phyloP scores from a whole-genome alignment of 768 basidiomycete species.

The Naematelia encephala region DNA sequence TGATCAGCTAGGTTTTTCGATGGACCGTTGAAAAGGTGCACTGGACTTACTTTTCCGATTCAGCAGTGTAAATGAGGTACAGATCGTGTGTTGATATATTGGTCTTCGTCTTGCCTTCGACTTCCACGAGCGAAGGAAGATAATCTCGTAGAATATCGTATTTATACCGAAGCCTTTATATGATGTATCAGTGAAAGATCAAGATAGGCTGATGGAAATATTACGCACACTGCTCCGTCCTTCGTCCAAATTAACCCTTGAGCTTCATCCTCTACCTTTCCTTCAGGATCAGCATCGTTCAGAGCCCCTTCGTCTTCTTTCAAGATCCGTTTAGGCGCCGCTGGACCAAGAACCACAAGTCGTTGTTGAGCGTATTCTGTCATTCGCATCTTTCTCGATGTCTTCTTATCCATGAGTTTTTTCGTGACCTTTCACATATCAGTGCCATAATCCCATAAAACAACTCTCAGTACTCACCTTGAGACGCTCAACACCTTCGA shows the following conservation, averaged over 20 bases:
- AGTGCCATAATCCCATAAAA: neutral
- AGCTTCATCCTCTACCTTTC: neutral
- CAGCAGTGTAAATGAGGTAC: neutral
- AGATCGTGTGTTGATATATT: neutral
- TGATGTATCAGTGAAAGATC: neutral
- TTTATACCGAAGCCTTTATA: neutral
- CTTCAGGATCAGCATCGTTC: neutral
- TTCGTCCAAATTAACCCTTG: neutral
- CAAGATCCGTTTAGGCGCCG: neutral
- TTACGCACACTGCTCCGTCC: neutral
- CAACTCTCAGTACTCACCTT: constrained; percentile 36
- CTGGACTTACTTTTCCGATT: neutral
- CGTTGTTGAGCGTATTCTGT: neutral
- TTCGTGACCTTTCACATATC: neutral
- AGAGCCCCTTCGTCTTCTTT: neutral
- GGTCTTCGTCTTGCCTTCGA: neutral
- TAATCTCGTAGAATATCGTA: neutral
- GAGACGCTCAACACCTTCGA: constrained; percentile 48
- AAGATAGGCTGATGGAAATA: neutral
- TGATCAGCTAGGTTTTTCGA: too few relatives aligned
- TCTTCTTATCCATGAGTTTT: neutral
- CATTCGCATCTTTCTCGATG: neutral
- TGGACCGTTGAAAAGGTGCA: too few relatives aligned
- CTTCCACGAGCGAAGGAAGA: neutral
- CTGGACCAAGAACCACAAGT: neutral